phyloP scores from a whole-genome alignment of 352 stramenopile genomes.

The Phytophthora macrochlamydospora region DNA sequence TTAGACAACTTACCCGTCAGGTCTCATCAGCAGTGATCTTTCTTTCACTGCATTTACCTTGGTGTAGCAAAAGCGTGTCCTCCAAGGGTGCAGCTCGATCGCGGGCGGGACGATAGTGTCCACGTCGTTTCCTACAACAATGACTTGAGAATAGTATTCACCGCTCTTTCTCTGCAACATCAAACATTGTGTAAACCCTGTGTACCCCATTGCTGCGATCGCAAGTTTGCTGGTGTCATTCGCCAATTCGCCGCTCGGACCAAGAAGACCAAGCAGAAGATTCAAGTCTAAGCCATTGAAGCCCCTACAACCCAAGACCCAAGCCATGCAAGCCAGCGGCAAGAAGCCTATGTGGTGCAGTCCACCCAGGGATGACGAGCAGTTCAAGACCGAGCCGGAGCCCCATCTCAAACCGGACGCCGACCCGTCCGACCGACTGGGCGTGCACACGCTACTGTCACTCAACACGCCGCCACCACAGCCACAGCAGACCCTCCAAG shows the following conservation, averaged over 20 bases:
- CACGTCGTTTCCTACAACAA: background rate
- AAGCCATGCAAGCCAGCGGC: slow-evolving; percentile 14
- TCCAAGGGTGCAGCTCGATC: too few species aligned
- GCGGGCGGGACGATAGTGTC: background rate
- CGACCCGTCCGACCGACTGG: slow-evolving; percentile 14
- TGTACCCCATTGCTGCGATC: slow-evolving; percentile 27
- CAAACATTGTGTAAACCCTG: slow-evolving; percentile 31
- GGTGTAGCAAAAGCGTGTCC: too few species aligned
- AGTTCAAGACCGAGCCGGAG: slow-evolving; percentile 17
- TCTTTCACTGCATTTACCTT: background rate
- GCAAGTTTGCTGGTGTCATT: slow-evolving; percentile 21
- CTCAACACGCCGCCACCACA: slow-evolving; percentile 26
- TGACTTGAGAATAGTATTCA: background rate
- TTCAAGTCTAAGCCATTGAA: slow-evolving; percentile 1
- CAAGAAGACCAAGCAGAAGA: slow-evolving; percentile 13
- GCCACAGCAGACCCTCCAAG: slow-evolving; percentile 21
- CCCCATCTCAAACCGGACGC: slow-evolving; percentile 18
- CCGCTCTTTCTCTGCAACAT: background rate
- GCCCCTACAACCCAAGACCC: slow-evolving; percentile 7
- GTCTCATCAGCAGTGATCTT: background rate
- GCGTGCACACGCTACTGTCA: slow-evolving; percentile 27
- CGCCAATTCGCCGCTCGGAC: slow-evolving; percentile 29
- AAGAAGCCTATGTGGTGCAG: slow-evolving; percentile 36
- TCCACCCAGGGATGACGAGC: slow-evolving; percentile 10
- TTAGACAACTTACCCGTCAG: background rate